Percentiles rank a stretch among this genome's conserved stretches.
These are phyloP conservation scores for Berberis vulgaris DNA, from an alignment of 164 flowering plant species.

Conservation along the genomic window DNA sequence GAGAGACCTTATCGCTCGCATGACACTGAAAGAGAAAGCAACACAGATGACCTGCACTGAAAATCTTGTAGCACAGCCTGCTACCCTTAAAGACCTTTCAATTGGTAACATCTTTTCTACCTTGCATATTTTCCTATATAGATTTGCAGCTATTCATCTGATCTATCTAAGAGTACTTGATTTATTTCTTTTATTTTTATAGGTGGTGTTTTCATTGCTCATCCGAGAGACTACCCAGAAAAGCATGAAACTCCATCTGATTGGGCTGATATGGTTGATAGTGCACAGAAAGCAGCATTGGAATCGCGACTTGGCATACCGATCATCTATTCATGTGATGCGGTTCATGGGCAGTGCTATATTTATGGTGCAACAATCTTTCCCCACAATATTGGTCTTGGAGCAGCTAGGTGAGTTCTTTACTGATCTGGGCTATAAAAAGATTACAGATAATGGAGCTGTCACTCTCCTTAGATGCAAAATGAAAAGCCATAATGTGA, in stretches of 20 bases:
- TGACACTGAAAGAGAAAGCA: constrained; percentile 56
- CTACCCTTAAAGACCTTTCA: constrained; percentile 25
- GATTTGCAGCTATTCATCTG: not conserved
- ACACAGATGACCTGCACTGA: constrained; percentile 77
- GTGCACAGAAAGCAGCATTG: constrained; percentile 17
- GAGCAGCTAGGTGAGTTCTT: too few species aligned
- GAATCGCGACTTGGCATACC: constrained; percentile 30
- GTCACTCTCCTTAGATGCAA: too few species aligned
- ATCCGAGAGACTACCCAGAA: constrained; percentile 24
- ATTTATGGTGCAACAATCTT: too few species aligned
- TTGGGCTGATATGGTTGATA: constrained; percentile 34
- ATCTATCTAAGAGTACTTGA: not conserved
- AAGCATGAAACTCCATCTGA: constrained; percentile 14
- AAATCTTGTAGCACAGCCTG: constrained; percentile 38
- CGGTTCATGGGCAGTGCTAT: constrained; percentile 23
- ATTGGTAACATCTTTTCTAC: constrained; percentile 26
- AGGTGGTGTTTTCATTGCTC: constrained; percentile 24
- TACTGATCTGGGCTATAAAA: too few species aligned
- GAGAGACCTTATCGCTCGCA: constrained; percentile 51
- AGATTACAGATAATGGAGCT: too few species aligned
- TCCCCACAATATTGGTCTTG: too few species aligned
- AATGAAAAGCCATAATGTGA: too few species aligned
- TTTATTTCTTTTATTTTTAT: not conserved
- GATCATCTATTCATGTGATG: constrained; percentile 28
- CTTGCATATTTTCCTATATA: not conserved